A percentile compares a stretch with the other conserved stretches of the same genome.
These are phyloP conservation scores for Aschersonia sp. DNA, from an alignment of 2,329 filamentous ascomycete species.

Conservation along the genomic window DNA sequence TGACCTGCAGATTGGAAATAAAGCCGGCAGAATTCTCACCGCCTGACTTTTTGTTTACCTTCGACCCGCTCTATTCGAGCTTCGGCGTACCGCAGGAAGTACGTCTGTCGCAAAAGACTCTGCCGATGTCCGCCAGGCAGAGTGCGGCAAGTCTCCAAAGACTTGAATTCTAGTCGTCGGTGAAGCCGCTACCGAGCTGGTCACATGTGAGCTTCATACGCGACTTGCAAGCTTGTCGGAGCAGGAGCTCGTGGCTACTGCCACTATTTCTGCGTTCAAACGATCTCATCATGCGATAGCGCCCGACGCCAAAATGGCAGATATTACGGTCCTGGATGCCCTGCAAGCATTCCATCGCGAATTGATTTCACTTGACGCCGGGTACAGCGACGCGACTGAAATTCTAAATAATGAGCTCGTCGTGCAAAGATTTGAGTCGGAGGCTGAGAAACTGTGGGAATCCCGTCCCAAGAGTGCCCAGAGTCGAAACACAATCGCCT, in stretches of 20 bases:
- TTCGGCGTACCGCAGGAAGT: not conserved
- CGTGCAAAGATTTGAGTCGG: slow-evolving; percentile 54
- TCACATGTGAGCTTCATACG: no score
- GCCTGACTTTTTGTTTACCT: slow-evolving; percentile 13
- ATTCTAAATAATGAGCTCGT: slow-evolving; percentile 57
- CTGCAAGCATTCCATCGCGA: slow-evolving; percentile 79
- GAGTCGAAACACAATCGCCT: slow-evolving; percentile 57
- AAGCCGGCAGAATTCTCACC: slow-evolving; percentile 20
- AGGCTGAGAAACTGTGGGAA: slow-evolving; percentile 59
- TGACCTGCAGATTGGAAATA: no score
- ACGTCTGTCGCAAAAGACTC: not conserved
- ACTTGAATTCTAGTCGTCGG: not conserved
- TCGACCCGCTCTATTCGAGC: slow-evolving; percentile 7
- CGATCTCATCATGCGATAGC: slow-evolving; percentile 30
- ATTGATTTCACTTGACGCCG: slow-evolving; percentile 61
- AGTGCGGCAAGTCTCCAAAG: slow-evolving; percentile 15
- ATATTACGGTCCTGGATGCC: slow-evolving; percentile 56
- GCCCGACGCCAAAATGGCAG: slow-evolving; percentile 45
- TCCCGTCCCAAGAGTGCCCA: slow-evolving; percentile 60
- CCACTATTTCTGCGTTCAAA: no score
- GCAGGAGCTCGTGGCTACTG: no score
- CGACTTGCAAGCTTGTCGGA: no score
- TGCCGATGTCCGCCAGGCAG: not conserved
- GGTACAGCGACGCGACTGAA: slow-evolving; percentile 44
- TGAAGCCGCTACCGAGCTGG: not conserved